Evolutionary conservation across 2,329 filamentous ascomycete species (phyloP).

Genomic region (Alternaria panax): DNA sequence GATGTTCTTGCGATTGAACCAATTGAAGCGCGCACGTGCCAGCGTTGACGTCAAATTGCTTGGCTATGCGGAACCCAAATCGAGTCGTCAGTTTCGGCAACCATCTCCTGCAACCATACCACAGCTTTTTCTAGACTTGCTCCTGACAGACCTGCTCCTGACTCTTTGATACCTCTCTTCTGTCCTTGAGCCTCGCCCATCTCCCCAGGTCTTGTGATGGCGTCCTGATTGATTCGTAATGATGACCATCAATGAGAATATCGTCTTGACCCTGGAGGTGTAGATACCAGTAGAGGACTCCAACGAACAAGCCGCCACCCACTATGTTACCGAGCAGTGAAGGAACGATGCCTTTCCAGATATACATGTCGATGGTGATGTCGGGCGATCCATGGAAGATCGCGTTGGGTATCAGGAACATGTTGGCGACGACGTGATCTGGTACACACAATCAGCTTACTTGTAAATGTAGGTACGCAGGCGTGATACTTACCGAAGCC

Average conservation of each 20-base stretch:
- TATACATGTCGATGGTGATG: slow-evolving; percentile 34
- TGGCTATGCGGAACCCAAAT: not conserved
- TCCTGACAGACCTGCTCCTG: not conserved
- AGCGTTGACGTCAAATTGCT: not conserved
- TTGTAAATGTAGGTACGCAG: not conserved
- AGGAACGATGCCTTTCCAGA: slow-evolving; percentile 41
- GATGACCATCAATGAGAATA: slow-evolving; percentile 1
- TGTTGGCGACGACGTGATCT: slow-evolving; percentile 40
- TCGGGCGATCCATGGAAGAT: slow-evolving; percentile 30
- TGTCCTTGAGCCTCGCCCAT: not conserved
- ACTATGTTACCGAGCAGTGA: slow-evolving; percentile 33
- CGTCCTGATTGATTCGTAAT: slow-evolving; percentile 2
- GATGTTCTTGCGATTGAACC: not conserved
- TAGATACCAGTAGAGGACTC: slow-evolving; percentile 9
- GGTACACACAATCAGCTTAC: not conserved
- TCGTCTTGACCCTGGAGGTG: slow-evolving; percentile 11
- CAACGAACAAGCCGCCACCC: slow-evolving; percentile 21
- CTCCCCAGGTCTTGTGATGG: not conserved
- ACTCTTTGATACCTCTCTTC: not conserved
- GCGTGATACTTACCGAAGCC: slow-evolving; percentile 21
- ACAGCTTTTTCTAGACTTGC: not conserved
- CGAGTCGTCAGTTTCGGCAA: not conserved
- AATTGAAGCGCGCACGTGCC: not conserved
- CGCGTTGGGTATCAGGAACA: slow-evolving; percentile 39
- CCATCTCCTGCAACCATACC: not conserved